Conservation (phyloP, 257 asterid genomes). For the Gentiana dahurica region DNA sequence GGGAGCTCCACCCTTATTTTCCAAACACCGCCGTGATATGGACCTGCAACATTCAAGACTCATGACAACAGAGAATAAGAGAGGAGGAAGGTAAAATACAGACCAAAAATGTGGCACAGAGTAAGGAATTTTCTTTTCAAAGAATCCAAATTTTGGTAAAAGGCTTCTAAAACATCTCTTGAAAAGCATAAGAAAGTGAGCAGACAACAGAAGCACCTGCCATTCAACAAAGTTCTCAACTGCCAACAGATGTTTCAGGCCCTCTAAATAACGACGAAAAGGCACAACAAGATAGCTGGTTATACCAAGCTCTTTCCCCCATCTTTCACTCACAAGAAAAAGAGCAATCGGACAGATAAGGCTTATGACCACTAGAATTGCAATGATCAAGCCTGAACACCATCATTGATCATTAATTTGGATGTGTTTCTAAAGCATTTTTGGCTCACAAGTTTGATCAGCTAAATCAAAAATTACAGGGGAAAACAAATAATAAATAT, state of each 20-base stretch:
- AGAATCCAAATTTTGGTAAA: neutral
- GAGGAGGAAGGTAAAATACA: neutral
- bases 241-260: neutral
- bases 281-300: neutral
- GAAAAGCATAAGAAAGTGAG: slow-evolving; percentile 1
- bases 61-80: slow-evolving; percentile 2
- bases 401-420: neutral
- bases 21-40: slow-evolving; percentile 97
- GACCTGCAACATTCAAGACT: slow-evolving; percentile 41
- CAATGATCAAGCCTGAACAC: neutral
- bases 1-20: slow-evolving; percentile 96
- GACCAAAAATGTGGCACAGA: neutral
- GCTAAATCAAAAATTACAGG: neutral
- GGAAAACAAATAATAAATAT: too few relatives aligned
- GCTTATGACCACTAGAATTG: too few relatives aligned
- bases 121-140: neutral
- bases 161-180: too few relatives aligned
- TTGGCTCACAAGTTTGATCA: neutral
- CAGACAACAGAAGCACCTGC: neutral
- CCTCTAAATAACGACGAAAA: neutral
- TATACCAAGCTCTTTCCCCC: neutral
- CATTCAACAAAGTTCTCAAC: neutral
- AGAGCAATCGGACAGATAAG: slow-evolving; percentile 1
- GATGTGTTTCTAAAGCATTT: neutral
- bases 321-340: too few relatives aligned